A percentile compares a stretch with the other conserved stretches of the same genome.
These are phyloP conservation scores for Suillus ampliporus DNA, from an alignment of 768 basidiomycete genomes.

Conservation along the genomic window DNA sequence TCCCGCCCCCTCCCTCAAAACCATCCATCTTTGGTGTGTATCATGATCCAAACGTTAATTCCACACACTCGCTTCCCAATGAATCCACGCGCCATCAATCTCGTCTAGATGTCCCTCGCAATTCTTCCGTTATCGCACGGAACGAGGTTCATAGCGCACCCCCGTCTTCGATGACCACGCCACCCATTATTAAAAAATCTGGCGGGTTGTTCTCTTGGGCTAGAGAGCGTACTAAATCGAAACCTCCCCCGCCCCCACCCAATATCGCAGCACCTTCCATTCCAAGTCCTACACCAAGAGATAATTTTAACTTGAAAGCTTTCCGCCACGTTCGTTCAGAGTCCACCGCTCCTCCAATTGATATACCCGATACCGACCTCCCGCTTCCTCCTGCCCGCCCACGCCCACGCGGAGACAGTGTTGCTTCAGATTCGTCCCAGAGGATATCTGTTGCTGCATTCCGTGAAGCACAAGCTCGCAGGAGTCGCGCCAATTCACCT, in stretches of 20 bases:
- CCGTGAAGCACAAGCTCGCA: conserved; percentile 74
- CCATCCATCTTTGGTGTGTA: conserved; percentile 68
- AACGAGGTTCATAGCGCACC: conserved; percentile 17
- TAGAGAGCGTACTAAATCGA: conserved; percentile 44
- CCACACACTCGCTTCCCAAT: conserved; percentile 68
- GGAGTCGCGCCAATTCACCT: conserved; percentile 66
- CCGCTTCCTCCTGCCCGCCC: conserved; percentile 45
- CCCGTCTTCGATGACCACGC: conserved; percentile 14
- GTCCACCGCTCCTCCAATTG: conserved; percentile 37
- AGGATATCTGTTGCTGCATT: conserved; percentile 84
- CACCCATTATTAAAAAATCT: conserved; percentile 39
- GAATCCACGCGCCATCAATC: conserved; percentile 30
- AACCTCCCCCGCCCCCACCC: conserved; percentile 33
- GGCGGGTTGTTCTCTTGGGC: conserved; percentile 42
- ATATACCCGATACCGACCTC: conserved; percentile 26
- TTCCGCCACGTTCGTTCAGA: conserved; percentile 70
- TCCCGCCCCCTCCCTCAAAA: conserved; percentile 65
- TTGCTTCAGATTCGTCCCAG: conserved; percentile 69
- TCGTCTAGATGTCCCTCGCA: conserved; percentile 26
- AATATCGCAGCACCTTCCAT: conserved; percentile 39
- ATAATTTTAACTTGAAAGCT: conserved; percentile 71
- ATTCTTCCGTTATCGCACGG: conserved; percentile 16
- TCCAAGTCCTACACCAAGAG: conserved; percentile 25
- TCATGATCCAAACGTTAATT: conserved; percentile 55
- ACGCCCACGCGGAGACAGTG: conserved; percentile 62